Percentiles rank a stretch among this genome's conserved stretches.
These are phyloP conservation scores for Globisporangium middletonii DNA, from an alignment of 352 stramenopile species.

Conservation along the genomic window DNA sequence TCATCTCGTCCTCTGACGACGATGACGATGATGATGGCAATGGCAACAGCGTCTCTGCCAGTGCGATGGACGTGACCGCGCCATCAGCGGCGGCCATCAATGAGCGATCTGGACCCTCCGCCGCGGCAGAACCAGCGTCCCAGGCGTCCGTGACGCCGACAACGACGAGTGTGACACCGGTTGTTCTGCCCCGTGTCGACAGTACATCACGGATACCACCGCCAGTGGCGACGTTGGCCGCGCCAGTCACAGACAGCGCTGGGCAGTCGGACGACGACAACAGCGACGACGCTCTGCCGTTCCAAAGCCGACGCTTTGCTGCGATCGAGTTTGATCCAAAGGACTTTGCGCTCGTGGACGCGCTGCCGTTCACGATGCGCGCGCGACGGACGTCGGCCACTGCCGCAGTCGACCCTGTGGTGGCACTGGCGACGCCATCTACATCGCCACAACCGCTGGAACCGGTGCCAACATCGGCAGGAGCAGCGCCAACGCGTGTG, in stretches of 20 bases:
- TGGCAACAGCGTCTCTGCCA: neutral
- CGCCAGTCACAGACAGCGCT: neutral
- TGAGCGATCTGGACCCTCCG: too few relatives aligned
- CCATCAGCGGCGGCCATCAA: neutral
- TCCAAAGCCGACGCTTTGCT: conserved; percentile 4
- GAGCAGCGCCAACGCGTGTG: too few relatives aligned
- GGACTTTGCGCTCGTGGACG: conserved; percentile 2
- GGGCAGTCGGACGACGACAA: too few relatives aligned
- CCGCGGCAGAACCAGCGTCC: too few relatives aligned
- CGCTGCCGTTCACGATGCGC: neutral
- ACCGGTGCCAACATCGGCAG: neutral
- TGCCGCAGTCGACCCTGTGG: neutral
- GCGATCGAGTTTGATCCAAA: conserved; percentile 2
- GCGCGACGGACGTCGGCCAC: neutral
- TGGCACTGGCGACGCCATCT: neutral
- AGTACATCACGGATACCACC: too few relatives aligned
- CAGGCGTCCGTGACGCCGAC: too few relatives aligned
- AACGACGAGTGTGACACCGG: too few relatives aligned
- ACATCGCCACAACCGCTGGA: neutral
- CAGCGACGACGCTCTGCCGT: neutral
- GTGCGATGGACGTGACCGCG: neutral
- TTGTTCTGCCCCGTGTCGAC: too few relatives aligned
- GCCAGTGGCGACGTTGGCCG: too few relatives aligned
- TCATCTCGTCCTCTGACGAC: conserved; percentile 33
- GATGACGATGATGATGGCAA: neutral